Evolutionary conservation across 495 filamentous ascomycete species (phyloP), one percentile per base, ranked within the genome.

Genomic region (Ascobolus immersus): DNA sequence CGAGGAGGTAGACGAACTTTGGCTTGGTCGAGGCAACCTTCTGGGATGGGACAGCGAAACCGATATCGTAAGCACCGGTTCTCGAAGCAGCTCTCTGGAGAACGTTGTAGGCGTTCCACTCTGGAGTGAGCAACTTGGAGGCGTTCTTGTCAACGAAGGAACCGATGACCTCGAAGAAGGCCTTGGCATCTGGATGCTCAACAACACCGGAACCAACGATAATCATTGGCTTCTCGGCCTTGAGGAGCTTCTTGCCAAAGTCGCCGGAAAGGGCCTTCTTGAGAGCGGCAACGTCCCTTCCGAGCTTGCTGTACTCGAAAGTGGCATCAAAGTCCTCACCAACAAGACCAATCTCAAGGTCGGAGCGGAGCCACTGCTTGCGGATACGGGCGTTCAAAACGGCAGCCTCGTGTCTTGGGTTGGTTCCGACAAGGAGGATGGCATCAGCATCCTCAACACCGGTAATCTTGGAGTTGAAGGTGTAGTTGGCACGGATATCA

Each of bases 91-190:
- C 43, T 10, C 81, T 69, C 56, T 96, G 86, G 27, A 96, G 71
- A 31, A 96, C 67, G 49, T 92, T 96, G 61, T 81, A 96, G 35
- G 82, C 86, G 54, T 92, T 84, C 80, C 89, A 94, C 43, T 92
- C 79, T 15, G 71, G 63, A 3, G 76, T 86, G 36, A 67, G 56
- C 64, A 96, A 91, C 57, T 74, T 91, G 44, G 61, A 55, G 32
- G 77, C 66, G 49, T 92, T 73, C 66, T 89, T 91, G 38, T 92
- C 81, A 30, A 94, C 71, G 45, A 92, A 96, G 43, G 58, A 47
- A 20, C 84, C 84, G 39, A 94, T 64, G 10, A 71, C 62, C 57
- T 93, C 81, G 54, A 79, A 93, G 44, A 93, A 78, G 25, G 78
- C 69, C 59, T 89, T 90, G 25, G 80, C 69, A 47, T 94, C 86